These are phyloP conservation scores for Pseudogymnoascus sp. DNA, from an alignment of 2,329 filamentous ascomycete species.

Conservation along the genomic window DNA sequence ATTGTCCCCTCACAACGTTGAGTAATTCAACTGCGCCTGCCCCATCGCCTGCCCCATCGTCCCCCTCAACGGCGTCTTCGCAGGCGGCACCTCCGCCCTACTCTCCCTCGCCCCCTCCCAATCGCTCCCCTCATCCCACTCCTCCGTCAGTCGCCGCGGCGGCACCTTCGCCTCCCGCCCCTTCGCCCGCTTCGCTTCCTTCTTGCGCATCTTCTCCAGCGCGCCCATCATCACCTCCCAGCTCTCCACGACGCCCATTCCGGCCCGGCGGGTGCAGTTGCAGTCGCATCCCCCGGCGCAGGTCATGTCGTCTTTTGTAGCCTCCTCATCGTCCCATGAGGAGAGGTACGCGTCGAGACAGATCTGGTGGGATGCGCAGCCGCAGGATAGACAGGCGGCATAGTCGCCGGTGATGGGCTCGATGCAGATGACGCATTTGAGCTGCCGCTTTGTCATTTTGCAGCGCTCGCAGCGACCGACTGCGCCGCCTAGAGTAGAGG, in stretches of 20 bases:
- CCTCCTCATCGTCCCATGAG: conserved; percentile 26
- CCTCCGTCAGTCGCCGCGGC: conserved; percentile 16
- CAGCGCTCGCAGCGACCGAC: conserved; percentile 45
- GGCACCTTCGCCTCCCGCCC: conserved; percentile 13
- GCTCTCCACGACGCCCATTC: conserved; percentile 51
- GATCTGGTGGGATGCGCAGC: conserved; percentile 52
- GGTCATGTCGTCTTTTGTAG: conserved; percentile 34
- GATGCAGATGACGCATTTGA: conserved; percentile 55
- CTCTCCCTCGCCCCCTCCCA: conserved; percentile 22
- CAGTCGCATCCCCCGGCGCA: conserved; percentile 62
- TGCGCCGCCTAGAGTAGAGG: conserved; percentile 33
- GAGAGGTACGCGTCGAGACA: conserved; percentile 51
- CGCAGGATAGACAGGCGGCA: conserved; percentile 54
- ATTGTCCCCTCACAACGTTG: conserved; percentile 17
- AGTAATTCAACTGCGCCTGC: conserved; percentile 21
- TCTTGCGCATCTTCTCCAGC: conserved; percentile 24
- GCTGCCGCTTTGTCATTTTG: conserved; percentile 47
- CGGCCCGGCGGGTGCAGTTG: conserved; percentile 51
- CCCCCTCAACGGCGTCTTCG: conserved; percentile 19
- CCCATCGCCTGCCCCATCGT: conserved; percentile 19
- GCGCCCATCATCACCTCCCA: conserved; percentile 49
- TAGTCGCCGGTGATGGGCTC: conserved; percentile 55
- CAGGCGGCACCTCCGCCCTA: conserved; percentile 15
- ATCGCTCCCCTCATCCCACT: conserved; percentile 20
- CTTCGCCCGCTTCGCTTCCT: conserved; percentile 2